Evolutionary conservation across 2,329 filamentous ascomycete species (phyloP).

Genomic region (Colletotrichum sp.): DNA sequence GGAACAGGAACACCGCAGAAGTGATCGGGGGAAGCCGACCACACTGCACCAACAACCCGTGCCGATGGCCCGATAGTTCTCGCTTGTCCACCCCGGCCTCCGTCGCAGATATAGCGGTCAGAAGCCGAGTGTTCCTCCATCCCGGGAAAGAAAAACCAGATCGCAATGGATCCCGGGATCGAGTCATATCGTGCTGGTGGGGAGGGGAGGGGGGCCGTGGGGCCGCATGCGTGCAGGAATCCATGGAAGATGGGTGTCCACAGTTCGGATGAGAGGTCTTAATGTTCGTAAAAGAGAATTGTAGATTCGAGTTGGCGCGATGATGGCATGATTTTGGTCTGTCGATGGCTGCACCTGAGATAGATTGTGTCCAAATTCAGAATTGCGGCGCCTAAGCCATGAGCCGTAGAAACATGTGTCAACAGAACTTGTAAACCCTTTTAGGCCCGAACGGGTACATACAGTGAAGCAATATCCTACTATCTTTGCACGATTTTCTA

Average conservation of each 20-base stretch:
- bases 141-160: neutral
- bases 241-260: neutral
- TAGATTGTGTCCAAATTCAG: neutral
- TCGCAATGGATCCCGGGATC: neutral
- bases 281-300: neutral
- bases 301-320: neutral
- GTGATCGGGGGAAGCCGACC: neutral
- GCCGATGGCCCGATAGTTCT: neutral
- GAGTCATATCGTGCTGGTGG: neutral
- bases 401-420: neutral
- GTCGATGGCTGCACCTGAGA: neutral
- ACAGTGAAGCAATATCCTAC: neutral
- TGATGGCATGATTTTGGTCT: neutral
- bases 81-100: neutral
- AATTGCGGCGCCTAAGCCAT: neutral
- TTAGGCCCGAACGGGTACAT: fast-evolving
- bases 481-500: no score
- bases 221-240: neutral
- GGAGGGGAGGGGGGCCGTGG: neutral
- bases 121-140: neutral
- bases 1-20: neutral
- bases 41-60: neutral
- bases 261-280: neutral
- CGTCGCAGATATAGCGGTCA: constrained; percentile 8
- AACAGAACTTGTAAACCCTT: neutral